Base-by-base conservation (phyloP, 1,284 basidiomycete genomes). In the Ustilago shanxiensis region DNA sequence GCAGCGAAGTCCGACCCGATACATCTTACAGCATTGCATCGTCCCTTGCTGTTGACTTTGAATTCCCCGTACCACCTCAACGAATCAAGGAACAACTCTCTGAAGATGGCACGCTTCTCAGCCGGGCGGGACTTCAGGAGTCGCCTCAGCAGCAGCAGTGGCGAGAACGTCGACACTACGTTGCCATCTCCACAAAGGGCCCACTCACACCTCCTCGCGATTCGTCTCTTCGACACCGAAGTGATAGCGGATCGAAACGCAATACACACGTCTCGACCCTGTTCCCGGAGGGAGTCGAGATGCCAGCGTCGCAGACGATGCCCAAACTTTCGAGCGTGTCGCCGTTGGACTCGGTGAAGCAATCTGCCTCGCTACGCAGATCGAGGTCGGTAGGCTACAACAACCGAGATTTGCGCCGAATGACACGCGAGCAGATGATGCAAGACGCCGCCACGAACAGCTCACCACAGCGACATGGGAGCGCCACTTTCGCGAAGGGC, bases 101-200 rank as follows among this genome's bases (percentile, higher is more conserved):
- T 24, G 72, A 79, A 18, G 77, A 79, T 47, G 77, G 72, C 4
- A 79, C 72, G 20, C 49, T 76, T 26, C 69, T 79, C 22, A 66
- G 66, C 45, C 60, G 72, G 1, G 77, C 77, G 0, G 65, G 72
- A 6, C 41, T 76, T 58, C 39, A 67, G 20, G 66, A 71, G 4
- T 65, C 72, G 39, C 62, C 71, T 10, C 9, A 13, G 22, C 54
- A 57, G 4, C 67, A 60, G 31, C 44, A 56, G 18, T 53, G 67
- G 61, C 57, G 49, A 33, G 58, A 57, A 31, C 53, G 68, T 31
- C 53, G 67, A 26, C 67, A 69, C 52, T 63, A 51, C 37, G 24
- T 53, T 1, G 29, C 24, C 18, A 39, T 18, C 7, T 26, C 54
- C 1, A 41, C 26, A 11, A 31, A 39, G 5, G 8, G 33, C 14